phyloP scores from a whole-genome alignment of 2,329 filamentous ascomycete species.

The Cercospora berteroae region DNA sequence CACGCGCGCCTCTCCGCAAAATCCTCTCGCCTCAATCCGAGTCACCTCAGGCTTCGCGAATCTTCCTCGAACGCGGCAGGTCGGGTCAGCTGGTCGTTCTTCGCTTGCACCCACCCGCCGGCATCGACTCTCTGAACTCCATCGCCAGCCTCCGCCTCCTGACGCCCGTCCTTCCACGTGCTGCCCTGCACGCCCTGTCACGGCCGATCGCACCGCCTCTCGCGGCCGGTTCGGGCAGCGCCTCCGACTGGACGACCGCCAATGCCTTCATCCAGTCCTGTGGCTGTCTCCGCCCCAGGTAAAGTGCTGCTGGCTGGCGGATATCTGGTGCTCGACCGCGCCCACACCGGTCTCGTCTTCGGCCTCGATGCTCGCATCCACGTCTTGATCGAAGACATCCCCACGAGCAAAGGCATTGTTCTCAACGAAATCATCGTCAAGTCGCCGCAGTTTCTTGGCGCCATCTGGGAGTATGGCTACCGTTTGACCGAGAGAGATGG shows the following conservation, averaged over 20 bases:
- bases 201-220: constrained; percentile 8
- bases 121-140: constrained; percentile 5
- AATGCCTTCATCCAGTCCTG: constrained; percentile 23
- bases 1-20: constrained; percentile 12
- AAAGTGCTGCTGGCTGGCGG: constrained; percentile 95
- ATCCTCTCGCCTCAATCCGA: constrained; percentile 18
- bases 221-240: constrained; percentile 20
- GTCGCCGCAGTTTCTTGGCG: constrained; percentile 86
- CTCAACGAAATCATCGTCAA: constrained; percentile 75
- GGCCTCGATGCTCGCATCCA: constrained; percentile 64
- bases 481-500: constrained; percentile 66
- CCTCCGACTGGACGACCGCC: constrained; percentile 23
- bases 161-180: neutral
- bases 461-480: constrained; percentile 85
- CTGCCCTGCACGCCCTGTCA: neutral
- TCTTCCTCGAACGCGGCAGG: constrained; percentile 7
- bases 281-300: constrained; percentile 78
- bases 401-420: constrained; percentile 59
- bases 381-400: constrained; percentile 56
- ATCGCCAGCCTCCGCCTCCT: neutral
- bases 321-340: constrained; percentile 87
- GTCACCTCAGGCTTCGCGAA: constrained; percentile 4
- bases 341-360: constrained; percentile 72
- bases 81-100: constrained; percentile 5
- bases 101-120: constrained; percentile 11